phyloP scores from a whole-genome alignment of 345 rosid genomes.

The Brassica juncea region DNA sequence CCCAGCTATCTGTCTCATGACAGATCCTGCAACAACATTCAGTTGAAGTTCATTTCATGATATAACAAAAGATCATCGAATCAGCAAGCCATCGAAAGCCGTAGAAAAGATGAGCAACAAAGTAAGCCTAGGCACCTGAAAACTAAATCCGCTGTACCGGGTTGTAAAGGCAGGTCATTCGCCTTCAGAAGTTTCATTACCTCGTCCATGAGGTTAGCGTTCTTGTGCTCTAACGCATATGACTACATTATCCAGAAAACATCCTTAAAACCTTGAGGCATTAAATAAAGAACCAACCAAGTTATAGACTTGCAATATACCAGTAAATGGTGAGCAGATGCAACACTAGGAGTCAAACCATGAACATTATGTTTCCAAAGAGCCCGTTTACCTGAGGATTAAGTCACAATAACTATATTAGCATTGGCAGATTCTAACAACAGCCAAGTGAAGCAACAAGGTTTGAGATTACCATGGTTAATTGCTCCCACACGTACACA shows the following conservation, averaged over 20 bases:
- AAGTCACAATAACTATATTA: not conserved
- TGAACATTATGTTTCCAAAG: constrained; percentile 79
- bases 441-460: constrained; percentile 13
- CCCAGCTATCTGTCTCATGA: constrained; percentile 61
- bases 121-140: constrained; percentile 51
- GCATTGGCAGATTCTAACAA: not conserved
- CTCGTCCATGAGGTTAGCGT: constrained; percentile 63
- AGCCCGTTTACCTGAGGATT: constrained; percentile 61
- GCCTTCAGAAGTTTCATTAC: constrained; percentile 61
- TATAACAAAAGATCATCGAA: not conserved
- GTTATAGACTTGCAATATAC: constrained; percentile 42
- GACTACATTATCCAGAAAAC: constrained; percentile 41
- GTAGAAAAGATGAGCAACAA: not conserved
- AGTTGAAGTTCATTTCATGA: constrained; percentile 33
- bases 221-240: constrained; percentile 65
- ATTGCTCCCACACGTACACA: constrained; percentile 73
- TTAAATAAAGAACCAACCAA: not conserved
- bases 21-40: constrained; percentile 63
- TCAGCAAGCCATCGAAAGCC: not conserved
- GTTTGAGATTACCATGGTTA: constrained; percentile 55
- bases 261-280: constrained; percentile 1
- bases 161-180: constrained; percentile 63
- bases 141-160: constrained; percentile 84
- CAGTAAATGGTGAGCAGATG: constrained; percentile 81
- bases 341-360: constrained; percentile 74